Base-by-base conservation (phyloP, 2,329 filamentous ascomycete genomes). In the Monosporascus sp. region DNA sequence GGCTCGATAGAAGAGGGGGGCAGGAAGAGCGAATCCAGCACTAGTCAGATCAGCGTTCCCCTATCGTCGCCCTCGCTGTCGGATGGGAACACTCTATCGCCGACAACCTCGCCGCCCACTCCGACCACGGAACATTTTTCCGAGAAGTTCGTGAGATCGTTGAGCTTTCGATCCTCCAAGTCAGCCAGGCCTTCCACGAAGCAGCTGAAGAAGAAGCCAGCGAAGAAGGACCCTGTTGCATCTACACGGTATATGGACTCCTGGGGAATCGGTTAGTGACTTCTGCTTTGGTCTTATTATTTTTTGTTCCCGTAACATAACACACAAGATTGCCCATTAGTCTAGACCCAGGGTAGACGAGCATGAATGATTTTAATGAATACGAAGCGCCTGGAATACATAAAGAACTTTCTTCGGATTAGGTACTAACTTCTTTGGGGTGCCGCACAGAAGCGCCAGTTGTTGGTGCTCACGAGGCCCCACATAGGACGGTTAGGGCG, bases 101-200 rank as follows among this genome's bases (percentile, higher is more conserved):
- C 64, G 44, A 62, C 64, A 49, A 61, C 58, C 43, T 64, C 65
- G 14, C 65, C 65, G 38, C 58, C 55, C 5, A 68, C 66, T 1
- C 66, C 65, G 35, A 60, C 63, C 39, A 54, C 62, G 14, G 43
- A 46, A 31, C 58, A 60, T 38, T 67, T 66, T 51, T 57, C 64
- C 17, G 64, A 60, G 44, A 62, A 58, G 22, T 61, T 68, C 50
- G 58, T 52, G 17, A 61, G 64, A 49, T 60, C 61, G 18, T 64
- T 66, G 49, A 65, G 62, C 56, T 54, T 66, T 27, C 60, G 63
- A 35, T 63, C 63, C 18, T 24, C 47, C 6, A 59, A 57, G 20
- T 62, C 58, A 14, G 60, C 58, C 3, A 59, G 57, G 45, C 53
- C 56, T 14, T 59, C 57, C 9, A 59, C 63, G 57, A 62, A 58